Percentiles rank a stretch among this genome's conserved stretches.
These are phyloP conservation scores for Lepidium aucheri DNA, from an alignment of 345 rosid species.

Conservation along the genomic window DNA sequence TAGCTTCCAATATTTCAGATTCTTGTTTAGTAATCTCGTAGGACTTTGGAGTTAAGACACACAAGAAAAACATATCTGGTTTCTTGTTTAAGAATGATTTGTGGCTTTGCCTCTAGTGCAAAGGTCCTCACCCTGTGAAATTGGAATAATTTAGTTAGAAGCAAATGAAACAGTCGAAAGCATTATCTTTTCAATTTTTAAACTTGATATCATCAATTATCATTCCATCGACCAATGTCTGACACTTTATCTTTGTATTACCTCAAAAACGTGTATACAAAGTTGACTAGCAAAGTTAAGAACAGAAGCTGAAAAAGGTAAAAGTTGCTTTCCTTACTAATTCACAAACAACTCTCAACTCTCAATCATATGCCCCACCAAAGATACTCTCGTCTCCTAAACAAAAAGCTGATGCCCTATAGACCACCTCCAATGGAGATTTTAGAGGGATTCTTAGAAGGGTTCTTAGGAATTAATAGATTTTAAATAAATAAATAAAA, in stretches of 20 bases:
- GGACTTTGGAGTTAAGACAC: slow-evolving; percentile 43
- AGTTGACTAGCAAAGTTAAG: neutral
- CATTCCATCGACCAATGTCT: neutral
- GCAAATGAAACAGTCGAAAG: neutral
- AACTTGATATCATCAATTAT: neutral
- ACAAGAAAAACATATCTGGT: slow-evolving; percentile 53
- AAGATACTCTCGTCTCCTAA: neutral
- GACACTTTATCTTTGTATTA: neutral
- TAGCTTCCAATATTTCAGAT: slow-evolving; percentile 50
- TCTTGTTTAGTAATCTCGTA: slow-evolving; percentile 40
- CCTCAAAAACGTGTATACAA: neutral
- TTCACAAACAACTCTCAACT: neutral
- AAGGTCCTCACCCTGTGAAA: slow-evolving; percentile 68
- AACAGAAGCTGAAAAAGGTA: neutral
- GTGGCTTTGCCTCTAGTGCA: slow-evolving; percentile 57
- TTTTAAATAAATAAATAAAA: no score
- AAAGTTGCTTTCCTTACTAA: neutral
- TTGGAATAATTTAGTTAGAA: neutral
- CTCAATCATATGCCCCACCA: neutral
- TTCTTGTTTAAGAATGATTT: slow-evolving; percentile 34
- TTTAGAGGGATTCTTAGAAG: no score
- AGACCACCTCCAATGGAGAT: no score
- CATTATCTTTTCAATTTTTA: neutral
- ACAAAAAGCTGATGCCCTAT: neutral
- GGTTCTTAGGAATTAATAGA: no score